A percentile compares a stretch with the other conserved stretches of the same genome.
These are phyloP conservation scores for Zelopaecilomyces penicillatus DNA, from an alignment of 2,329 filamentous ascomycete genomes.

Conservation along the genomic window DNA sequence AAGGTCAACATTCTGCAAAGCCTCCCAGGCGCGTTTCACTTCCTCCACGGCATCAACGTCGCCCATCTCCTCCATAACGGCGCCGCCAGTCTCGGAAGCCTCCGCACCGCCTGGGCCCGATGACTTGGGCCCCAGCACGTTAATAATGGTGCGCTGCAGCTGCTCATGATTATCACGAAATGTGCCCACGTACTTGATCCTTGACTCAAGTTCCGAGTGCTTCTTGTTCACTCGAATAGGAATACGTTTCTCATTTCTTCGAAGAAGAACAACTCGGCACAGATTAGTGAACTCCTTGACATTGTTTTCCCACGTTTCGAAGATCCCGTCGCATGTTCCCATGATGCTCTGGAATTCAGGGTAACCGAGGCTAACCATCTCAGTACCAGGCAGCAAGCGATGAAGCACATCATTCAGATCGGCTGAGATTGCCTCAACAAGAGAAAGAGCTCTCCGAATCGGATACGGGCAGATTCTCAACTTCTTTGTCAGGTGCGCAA, in stretches of 20 bases:
- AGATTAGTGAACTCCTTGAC: conserved; percentile 98
- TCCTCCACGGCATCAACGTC: conserved; percentile 96
- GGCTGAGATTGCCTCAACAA: conserved; percentile 95
- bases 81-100: conserved; percentile 46
- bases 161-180: conserved; percentile 98
- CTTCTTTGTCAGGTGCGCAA: conserved; percentile 95
- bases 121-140: conserved; percentile 76
- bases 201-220: conserved; percentile 81
- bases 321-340: conserved; percentile 75
- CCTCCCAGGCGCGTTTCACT: conserved; percentile 88
- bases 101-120: conserved; percentile 47
- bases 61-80: conserved; percentile 86
- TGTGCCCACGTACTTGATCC: conserved; percentile 85
- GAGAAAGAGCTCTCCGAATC: conserved; percentile 76
- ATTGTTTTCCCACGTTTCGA: conserved; percentile 88
- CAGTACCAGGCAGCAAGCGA: conserved; percentile 72
- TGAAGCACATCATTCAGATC: conserved; percentile 86
- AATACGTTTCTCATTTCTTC: conserved; percentile 95
- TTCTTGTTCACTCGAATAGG: conserved; percentile 91
- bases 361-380: conserved; percentile 87
- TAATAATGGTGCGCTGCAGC: conserved; percentile 89
- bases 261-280: conserved; percentile 85
- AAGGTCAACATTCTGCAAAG: conserved; percentile 88
- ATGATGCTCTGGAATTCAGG: conserved; percentile 82
- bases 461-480: conserved; percentile 93